Evolutionary conservation across 164 flowering plant species (phyloP).

Genomic region (Magnolia officinalis): DNA sequence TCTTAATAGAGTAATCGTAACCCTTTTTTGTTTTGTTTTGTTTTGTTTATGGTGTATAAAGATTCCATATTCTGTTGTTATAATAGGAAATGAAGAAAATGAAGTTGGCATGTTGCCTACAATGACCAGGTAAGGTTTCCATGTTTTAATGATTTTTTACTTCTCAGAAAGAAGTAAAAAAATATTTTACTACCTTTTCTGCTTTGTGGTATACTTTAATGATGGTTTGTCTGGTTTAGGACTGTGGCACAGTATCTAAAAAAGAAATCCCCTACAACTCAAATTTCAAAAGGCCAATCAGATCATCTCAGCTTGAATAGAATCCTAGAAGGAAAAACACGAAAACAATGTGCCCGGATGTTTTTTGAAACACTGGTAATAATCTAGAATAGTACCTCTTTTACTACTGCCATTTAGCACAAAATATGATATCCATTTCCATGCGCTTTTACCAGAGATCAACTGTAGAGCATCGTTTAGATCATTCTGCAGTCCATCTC

Average conservation of each 20-base stretch:
- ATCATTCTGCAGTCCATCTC: background rate
- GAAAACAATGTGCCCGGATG: constrained; percentile 80
- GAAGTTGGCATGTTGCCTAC: constrained; percentile 43
- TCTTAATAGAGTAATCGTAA: too few relatives aligned
- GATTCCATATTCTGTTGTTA: background rate
- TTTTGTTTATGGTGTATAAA: background rate
- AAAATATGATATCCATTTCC: background rate
- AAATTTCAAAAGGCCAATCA: constrained; percentile 22
- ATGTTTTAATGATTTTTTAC: background rate
- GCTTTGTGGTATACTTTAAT: background rate
- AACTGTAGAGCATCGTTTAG: background rate
- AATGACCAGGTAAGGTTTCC: constrained; percentile 56
- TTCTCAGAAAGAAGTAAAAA: background rate
- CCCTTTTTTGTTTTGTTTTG: too few relatives aligned
- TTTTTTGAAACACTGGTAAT: constrained; percentile 81
- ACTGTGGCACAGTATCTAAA: constrained; percentile 67
- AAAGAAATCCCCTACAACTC: constrained; percentile 40
- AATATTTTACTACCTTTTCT: background rate
- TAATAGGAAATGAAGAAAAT: constrained; percentile 40
- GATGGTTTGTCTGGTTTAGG: constrained; percentile 33
- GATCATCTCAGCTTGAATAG: constrained; percentile 55
- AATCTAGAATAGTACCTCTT: background rate
- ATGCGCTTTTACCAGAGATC: background rate
- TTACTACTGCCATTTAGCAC: background rate
- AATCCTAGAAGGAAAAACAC: constrained; percentile 65